Percentiles rank a stretch among this genome's conserved stretches.
These are phyloP conservation scores for Chaetothyriales sp. DNA, from an alignment of 2,329 filamentous ascomycete species.

Conservation along the genomic window DNA sequence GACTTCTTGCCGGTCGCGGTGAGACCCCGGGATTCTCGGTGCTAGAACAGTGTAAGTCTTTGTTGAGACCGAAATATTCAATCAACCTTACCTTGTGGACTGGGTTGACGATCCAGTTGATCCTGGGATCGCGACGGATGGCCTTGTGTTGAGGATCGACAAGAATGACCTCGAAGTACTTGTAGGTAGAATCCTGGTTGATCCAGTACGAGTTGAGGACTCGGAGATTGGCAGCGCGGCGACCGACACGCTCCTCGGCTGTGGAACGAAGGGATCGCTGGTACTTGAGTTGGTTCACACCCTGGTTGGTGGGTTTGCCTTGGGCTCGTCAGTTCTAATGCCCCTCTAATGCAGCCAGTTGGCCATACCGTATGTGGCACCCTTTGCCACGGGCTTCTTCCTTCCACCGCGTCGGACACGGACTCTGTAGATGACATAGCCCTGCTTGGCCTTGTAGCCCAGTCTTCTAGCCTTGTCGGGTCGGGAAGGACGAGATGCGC, in stretches of 20 bases:
- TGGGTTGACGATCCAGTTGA: constrained; percentile 99
- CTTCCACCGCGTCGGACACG: constrained; percentile 96
- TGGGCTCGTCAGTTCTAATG: constrained; percentile 27
- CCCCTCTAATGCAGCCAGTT: background rate
- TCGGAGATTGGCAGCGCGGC: constrained; percentile 95
- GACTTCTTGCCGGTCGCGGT: constrained; percentile 99
- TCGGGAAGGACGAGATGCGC: constrained; percentile 91
- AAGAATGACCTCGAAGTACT: constrained; percentile 99
- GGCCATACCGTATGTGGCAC: constrained; percentile 88
- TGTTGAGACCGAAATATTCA: constrained; percentile 12
- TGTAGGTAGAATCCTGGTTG: constrained; percentile 99
- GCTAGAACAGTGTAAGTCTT: constrained; percentile 33
- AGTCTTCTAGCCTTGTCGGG: constrained; percentile 99
- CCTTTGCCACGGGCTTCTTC: constrained; percentile 92
- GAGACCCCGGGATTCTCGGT: constrained; percentile 94
- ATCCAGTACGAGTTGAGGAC: constrained; percentile 99
- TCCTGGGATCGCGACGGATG: constrained; percentile 95
- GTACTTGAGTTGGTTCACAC: constrained; percentile 99
- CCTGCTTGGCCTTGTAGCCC: constrained; percentile 99
- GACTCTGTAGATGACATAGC: constrained; percentile 99
- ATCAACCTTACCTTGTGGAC: constrained; percentile 63
- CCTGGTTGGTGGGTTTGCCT: constrained; percentile 99
- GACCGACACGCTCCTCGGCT: constrained; percentile 98
- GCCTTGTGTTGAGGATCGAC: constrained; percentile 99
- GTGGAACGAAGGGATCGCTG: constrained; percentile 96